Evolutionary conservation across 2,329 filamentous ascomycete genomes (phyloP).

Genomic region (Fusarium mundagurra): DNA sequence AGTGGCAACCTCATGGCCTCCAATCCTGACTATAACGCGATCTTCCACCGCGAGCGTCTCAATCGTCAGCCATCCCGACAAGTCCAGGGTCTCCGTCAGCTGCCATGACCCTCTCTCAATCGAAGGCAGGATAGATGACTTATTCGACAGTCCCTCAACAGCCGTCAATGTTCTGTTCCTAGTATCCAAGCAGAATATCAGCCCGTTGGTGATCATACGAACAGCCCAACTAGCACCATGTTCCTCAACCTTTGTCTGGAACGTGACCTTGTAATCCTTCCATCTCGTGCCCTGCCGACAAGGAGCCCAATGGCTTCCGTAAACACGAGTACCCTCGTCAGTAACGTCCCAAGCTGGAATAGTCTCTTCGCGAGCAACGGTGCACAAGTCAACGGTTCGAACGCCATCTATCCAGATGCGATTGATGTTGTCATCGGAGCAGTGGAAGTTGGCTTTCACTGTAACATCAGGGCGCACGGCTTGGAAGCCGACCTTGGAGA

Average conservation of each 20-base stretch:
- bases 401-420: slow-evolving; percentile 2
- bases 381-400: background rate
- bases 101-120: background rate
- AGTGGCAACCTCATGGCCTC: background rate
- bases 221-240: background rate
- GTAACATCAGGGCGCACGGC: background rate
- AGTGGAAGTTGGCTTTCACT: background rate
- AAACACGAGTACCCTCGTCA: background rate
- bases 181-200: background rate
- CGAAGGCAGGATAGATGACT: background rate
- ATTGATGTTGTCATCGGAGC: background rate
- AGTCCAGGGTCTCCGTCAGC: background rate
- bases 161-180: background rate
- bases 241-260: background rate
- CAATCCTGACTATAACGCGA: background rate
- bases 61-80: background rate
- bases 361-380: background rate
- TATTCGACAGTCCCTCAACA: background rate
- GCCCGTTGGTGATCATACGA: background rate
- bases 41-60: background rate
- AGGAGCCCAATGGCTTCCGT: slow-evolving; percentile 3
- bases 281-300: slow-evolving; percentile 5
- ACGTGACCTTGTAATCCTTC: background rate
- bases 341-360: background rate
- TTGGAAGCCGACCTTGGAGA: background rate